These are phyloP conservation scores for Hanseniaspora jakobsenii DNA, from an alignment of 805 yeast species.

Conservation along the genomic window DNA sequence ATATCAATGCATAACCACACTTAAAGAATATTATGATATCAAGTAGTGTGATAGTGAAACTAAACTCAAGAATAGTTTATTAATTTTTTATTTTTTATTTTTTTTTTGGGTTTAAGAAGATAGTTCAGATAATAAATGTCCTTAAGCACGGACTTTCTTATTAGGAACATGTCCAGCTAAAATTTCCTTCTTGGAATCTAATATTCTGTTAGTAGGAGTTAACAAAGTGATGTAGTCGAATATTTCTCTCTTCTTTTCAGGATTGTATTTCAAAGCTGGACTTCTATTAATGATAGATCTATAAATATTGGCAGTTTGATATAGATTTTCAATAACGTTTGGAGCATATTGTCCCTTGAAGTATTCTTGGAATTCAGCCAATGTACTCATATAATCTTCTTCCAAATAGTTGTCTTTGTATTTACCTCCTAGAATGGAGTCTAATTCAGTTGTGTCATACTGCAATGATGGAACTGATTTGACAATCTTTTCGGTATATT, in stretches of 20 bases:
- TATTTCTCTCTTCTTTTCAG: conserved; percentile 12
- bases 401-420: conserved; percentile 11
- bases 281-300: conserved; percentile 7
- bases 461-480: neutral
- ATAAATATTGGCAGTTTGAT: conserved; percentile 6
- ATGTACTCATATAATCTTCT: neutral
- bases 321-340: conserved; percentile 11
- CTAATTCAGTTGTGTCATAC: conserved; percentile 2
- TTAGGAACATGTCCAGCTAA: conserved; percentile 9
- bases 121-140: too few relatives aligned
- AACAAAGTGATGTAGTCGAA: conserved; percentile 9
- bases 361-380: conserved; percentile 5
- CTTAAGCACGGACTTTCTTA: too few relatives aligned
- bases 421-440: conserved; percentile 9
- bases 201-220: conserved; percentile 4
- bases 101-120: neutral
- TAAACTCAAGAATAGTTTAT: neutral
- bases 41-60: too few relatives aligned
- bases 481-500: conserved; percentile 4
- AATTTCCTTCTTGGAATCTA: conserved; percentile 6
- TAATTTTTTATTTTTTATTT: neutral
- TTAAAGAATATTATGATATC: too few relatives aligned
- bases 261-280: conserved; percentile 9
- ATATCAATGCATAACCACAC: too few relatives aligned
- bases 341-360: conserved; percentile 14